Conservation (phyloP, 768 basidiomycete species). For the Termitomyces sp. region DNA sequence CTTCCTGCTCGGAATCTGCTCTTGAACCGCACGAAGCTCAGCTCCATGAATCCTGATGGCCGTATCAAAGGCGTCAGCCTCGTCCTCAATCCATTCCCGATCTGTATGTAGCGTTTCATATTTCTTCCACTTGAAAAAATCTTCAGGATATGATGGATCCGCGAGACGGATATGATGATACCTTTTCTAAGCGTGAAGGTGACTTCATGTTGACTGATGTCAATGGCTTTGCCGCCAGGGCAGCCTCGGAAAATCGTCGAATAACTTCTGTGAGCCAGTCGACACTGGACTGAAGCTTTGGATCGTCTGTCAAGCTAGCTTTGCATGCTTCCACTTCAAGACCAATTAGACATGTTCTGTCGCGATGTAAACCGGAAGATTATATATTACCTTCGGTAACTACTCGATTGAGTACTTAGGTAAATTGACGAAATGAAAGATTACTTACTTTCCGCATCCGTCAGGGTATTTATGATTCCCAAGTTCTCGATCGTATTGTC, state of each 20-base stretch:
- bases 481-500: conserved; percentile 74
- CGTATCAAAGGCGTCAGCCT: conserved; percentile 73
- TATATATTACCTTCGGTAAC: conserved; percentile 52
- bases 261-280: conserved; percentile 82
- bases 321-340: conserved; percentile 65
- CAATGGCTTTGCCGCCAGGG: conserved; percentile 51
- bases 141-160: background rate
- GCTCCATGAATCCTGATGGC: conserved; percentile 70
- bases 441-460: conserved; percentile 62
- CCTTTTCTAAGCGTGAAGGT: conserved; percentile 60
- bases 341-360: background rate
- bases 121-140: conserved; percentile 67
- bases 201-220: conserved; percentile 63
- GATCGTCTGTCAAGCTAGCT: conserved; percentile 48
- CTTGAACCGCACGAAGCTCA: conserved; percentile 74
- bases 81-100: conserved; percentile 66
- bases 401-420: conserved; percentile 26
- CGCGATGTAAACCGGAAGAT: background rate
- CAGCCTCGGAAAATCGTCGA: conserved; percentile 68
- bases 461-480: conserved; percentile 60
- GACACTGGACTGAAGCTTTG: conserved; percentile 53
- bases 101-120: conserved; percentile 63
- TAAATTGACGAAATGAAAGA: conserved; percentile 16
- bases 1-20: conserved; percentile 66
- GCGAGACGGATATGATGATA: conserved; percentile 21